Evolutionary conservation across 345 rosid genomes (phyloP), one percentile per base, ranked within the genome.

Genomic region (Murraya koenigii): DNA sequence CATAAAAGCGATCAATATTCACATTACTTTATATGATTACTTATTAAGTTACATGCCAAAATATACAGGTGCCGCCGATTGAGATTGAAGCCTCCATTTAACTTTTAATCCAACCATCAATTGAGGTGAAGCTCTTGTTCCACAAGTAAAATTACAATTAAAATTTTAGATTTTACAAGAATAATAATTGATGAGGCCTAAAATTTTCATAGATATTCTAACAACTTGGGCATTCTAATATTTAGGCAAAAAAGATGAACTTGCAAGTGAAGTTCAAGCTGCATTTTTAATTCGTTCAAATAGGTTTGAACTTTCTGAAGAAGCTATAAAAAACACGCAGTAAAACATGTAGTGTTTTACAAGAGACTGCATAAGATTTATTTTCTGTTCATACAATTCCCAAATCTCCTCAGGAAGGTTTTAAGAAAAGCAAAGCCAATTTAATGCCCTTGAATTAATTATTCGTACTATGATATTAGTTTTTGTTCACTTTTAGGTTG

Each of bases 281-380:
- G 98, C 98, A 4, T 94, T 91, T 63, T 97, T 94, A 67, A 97
- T 94, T 39, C 82, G 85, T 38, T 85, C 97, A 15, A 83, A 86
- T 25, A 84, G n/a, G n/a, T n/a, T n/a, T n/a, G n/a, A 89, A 13
- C 86, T 91, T 25, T 82, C 85, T 0, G 98, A 93, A 81, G 91
- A 90, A 28, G 88, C 85, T 1, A 91, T 0, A 94, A 93, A 84
- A 93, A 93, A 62, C 88, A 83, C 84, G 81, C 91, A 15, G 81
- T 97, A 25, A 93, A 88, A 77, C 98, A n/a, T n/a, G 98, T 94
- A 75, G 96, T 94, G 49, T 94, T 90, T 79, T 94, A 94, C 84
- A 94, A 94, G 90, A 88, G 82, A 86, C 79, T 94, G 79, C 94
- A 91, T 83, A 90, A 82, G 75, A 94, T 94, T 23, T 75, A 85